A percentile compares a stretch with the other conserved stretches of the same genome.
These are phyloP conservation scores for Cupressus sempervirens DNA, from an alignment of 75 land plant species.

Conservation along the genomic window DNA sequence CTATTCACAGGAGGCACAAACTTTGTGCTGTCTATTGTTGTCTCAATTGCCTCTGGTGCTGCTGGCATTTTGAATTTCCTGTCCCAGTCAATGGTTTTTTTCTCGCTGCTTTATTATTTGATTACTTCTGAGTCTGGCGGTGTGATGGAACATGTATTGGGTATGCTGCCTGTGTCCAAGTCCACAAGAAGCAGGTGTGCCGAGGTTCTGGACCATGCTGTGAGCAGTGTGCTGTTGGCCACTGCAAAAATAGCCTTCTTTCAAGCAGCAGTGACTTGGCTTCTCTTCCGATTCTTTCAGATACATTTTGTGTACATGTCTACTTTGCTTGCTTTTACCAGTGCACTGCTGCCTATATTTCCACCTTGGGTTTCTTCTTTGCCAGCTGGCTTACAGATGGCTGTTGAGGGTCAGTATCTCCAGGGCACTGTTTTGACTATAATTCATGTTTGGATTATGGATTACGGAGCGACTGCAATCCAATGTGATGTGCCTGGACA, in stretches of 20 bases:
- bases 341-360: constrained; percentile 67
- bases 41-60: constrained; percentile 64
- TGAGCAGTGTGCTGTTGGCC: constrained; percentile 80
- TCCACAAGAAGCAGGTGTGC: constrained; percentile 53
- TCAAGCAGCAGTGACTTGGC: constrained; percentile 87
- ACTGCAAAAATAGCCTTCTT: constrained; percentile 76
- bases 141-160: constrained; percentile 71
- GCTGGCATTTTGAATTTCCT: constrained; percentile 67
- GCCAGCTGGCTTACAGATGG: constrained; percentile 65
- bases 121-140: constrained; percentile 90
- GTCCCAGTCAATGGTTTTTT: constrained; percentile 66
- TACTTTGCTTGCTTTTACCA: constrained; percentile 68
- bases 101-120: constrained; percentile 75
- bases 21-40: constrained; percentile 37
- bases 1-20: constrained; percentile 55
- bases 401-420: constrained; percentile 65
- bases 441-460: constrained; percentile 64
- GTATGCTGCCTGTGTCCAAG: constrained; percentile 71
- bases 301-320: constrained; percentile 90
- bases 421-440: constrained; percentile 37
- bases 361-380: constrained; percentile 73
- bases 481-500: constrained; percentile 73
- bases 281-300: constrained; percentile 58
- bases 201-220: constrained; percentile 72
- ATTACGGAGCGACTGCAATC: constrained; percentile 68